phyloP scores from a whole-genome alignment of 306 rosid species.

The Vicia faba region DNA sequence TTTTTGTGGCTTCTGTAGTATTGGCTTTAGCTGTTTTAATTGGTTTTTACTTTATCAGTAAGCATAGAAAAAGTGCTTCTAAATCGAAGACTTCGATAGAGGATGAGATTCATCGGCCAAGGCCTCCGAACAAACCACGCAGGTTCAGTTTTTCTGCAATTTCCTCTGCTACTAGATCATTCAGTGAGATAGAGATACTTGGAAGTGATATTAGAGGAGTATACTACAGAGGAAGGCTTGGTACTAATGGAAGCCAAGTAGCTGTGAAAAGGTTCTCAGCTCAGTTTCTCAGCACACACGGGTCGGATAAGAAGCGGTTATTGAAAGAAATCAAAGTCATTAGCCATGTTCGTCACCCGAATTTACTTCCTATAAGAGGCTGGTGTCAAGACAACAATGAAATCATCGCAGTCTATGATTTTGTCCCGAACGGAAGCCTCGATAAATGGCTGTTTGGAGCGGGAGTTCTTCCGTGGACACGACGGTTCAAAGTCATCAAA shows the following conservation, averaged over 20 bases:
- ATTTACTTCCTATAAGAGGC: constrained; percentile 64
- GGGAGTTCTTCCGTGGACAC: constrained; percentile 80
- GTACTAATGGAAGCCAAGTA: constrained; percentile 52
- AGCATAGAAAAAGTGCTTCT: constrained; percentile 38
- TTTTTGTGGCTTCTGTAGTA: constrained; percentile 55
- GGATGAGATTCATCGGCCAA: constrained; percentile 51
- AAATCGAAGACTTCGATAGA: constrained; percentile 44
- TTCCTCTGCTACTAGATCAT: constrained; percentile 56
- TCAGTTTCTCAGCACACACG: constrained; percentile 55
- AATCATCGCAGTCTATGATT: constrained; percentile 63
- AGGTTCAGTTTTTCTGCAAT: constrained; percentile 54
- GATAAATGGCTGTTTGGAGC: constrained; percentile 80
- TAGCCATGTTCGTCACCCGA: constrained; percentile 64
- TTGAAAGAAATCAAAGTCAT: constrained; percentile 63
- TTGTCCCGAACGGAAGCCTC: constrained; percentile 66
- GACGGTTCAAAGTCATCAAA: constrained; percentile 62
- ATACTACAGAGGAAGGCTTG: constrained; percentile 65
- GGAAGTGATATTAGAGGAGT: constrained; percentile 63
- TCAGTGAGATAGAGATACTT: constrained; percentile 56
- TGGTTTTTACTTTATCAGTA: constrained; percentile 46
- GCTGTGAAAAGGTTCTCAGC: constrained; percentile 68
- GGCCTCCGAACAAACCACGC: constrained; percentile 73
- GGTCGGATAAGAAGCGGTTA: constrained; percentile 58
- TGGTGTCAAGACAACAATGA: constrained; percentile 71
- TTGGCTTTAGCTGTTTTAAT: constrained; percentile 45